phyloP scores from a whole-genome alignment of 768 basidiomycete genomes.

The Mycena olivaceomarginata region DNA sequence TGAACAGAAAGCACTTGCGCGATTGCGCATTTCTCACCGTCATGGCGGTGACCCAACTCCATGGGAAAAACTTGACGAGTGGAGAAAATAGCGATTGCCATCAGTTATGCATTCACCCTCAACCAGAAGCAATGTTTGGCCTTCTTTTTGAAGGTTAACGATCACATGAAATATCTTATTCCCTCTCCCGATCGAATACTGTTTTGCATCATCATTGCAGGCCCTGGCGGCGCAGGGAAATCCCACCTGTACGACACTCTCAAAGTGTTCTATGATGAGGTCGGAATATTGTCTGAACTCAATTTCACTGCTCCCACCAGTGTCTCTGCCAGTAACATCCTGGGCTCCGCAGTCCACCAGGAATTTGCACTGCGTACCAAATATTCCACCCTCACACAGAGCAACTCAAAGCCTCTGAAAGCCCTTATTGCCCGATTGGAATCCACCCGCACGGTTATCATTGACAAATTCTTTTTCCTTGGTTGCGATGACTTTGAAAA shows the following conservation, averaged over 20 bases:
- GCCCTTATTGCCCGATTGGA: slow-evolving; percentile 11
- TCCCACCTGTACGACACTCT: slow-evolving; percentile 45
- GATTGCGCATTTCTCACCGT: not conserved
- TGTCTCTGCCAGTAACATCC: slow-evolving; percentile 43
- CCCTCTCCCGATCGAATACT: slow-evolving; percentile 21
- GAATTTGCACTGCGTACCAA: slow-evolving; percentile 23
- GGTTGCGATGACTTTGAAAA: slow-evolving; percentile 38
- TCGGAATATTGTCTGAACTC: slow-evolving; percentile 3
- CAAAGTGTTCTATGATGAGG: slow-evolving; percentile 25
- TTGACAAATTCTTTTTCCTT: slow-evolving; percentile 42
- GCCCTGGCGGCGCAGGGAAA: slow-evolving; percentile 49
- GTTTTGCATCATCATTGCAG: slow-evolving; percentile 42
- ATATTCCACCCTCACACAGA: not conserved
- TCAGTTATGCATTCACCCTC: slow-evolving; percentile 33
- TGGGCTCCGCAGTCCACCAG: slow-evolving; percentile 37
- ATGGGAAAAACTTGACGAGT: slow-evolving; percentile 9
- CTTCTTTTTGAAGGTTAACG: slow-evolving; percentile 36
- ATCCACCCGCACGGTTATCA: slow-evolving; percentile 15
- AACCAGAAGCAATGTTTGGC: slow-evolving; percentile 41
- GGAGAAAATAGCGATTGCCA: slow-evolving; percentile 28
- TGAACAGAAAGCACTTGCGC: not conserved
- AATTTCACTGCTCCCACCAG: slow-evolving; percentile 46
- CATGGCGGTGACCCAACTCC: not conserved
- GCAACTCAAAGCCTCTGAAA: slow-evolving; percentile 20
- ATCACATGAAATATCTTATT: slow-evolving; percentile 11